Conservation (phyloP, 2,329 filamentous ascomycete species). For the Nothomitra cinnamomea region DNA sequence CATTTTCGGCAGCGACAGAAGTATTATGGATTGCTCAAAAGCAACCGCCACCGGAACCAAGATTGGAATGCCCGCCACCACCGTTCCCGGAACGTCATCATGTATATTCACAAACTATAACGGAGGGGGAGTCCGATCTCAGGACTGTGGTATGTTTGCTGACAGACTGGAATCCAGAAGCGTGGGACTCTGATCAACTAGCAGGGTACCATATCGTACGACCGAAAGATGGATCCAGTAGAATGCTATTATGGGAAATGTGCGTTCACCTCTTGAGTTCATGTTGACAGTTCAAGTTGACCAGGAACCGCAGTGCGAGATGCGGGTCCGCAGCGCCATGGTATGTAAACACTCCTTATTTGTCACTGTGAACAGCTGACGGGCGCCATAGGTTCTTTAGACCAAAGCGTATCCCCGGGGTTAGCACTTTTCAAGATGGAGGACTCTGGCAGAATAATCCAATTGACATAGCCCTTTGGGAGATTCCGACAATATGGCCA, state of each 20-base stretch:
- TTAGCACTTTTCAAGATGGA: constrained; percentile 14
- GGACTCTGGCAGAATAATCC: constrained; percentile 12
- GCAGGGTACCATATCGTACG: constrained; percentile 10
- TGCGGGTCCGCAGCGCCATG: constrained; percentile 11
- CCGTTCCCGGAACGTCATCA: constrained; percentile 8
- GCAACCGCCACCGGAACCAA: constrained; percentile 11
- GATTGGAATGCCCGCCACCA: constrained; percentile 11
- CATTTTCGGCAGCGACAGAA: constrained; percentile 10
- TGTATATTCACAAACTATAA: constrained; percentile 15
- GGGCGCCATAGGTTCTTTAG: constrained; percentile 10
- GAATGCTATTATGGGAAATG: constrained; percentile 12
- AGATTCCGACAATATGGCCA: constrained; percentile 11
- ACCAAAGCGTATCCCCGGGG: constrained; percentile 10
- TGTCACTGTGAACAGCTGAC: constrained; percentile 4
- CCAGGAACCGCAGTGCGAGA: constrained; percentile 11
- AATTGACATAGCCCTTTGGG: constrained; percentile 10
- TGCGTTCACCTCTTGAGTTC: constrained; percentile 6
- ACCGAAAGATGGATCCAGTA: constrained; percentile 6
- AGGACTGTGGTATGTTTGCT: constrained; percentile 6
- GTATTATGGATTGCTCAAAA: constrained; percentile 12
- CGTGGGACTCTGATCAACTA: constrained; percentile 7
- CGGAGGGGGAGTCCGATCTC: constrained; percentile 5
- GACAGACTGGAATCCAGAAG: background rate
- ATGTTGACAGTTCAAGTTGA: background rate
- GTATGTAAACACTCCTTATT: constrained; percentile 4